Conservation (phyloP, 208 protist genomes). For the Leishmania aethiopica region DNA sequence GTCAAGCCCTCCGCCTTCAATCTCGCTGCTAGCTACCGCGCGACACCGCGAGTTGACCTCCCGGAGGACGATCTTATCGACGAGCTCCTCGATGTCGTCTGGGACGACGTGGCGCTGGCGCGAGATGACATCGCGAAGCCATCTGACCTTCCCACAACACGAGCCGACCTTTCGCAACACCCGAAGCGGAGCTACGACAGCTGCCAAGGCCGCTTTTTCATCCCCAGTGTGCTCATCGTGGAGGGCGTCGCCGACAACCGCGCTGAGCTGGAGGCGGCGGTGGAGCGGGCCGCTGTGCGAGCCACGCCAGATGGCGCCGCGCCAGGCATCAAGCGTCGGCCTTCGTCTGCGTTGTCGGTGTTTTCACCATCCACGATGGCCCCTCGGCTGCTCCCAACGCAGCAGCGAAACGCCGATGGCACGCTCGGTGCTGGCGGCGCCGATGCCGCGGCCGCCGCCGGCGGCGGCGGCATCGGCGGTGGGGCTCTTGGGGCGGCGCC, state of each 20-base stretch:
- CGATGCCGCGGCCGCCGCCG: neutral
- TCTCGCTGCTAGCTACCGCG: conserved; percentile 9
- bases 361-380: neutral
- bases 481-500: conserved; percentile 3
- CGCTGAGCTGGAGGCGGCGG: conserved; percentile 40
- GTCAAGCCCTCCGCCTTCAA: neutral
- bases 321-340: conserved; percentile 60
- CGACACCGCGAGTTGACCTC: conserved; percentile 28
- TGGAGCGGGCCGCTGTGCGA: conserved; percentile 29
- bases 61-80: conserved; percentile 61
- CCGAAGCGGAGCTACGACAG: conserved; percentile 15
- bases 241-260: conserved; percentile 61
- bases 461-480: conserved; percentile 1
- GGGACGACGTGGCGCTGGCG: conserved; percentile 52
- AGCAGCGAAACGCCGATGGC: conserved; percentile 14
- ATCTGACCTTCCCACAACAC: neutral
- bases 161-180: neutral
- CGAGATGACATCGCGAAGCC: conserved; percentile 70
- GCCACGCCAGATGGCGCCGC: conserved; percentile 80
- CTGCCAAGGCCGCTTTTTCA: conserved; percentile 32
- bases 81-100: conserved; percentile 52
- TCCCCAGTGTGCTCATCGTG: conserved; percentile 48
- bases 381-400: neutral
- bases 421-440: neutral
- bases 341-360: neutral